Evolutionary conservation across 805 yeast species (phyloP).

Genomic region (Sugiyamaella valdiviana): DNA sequence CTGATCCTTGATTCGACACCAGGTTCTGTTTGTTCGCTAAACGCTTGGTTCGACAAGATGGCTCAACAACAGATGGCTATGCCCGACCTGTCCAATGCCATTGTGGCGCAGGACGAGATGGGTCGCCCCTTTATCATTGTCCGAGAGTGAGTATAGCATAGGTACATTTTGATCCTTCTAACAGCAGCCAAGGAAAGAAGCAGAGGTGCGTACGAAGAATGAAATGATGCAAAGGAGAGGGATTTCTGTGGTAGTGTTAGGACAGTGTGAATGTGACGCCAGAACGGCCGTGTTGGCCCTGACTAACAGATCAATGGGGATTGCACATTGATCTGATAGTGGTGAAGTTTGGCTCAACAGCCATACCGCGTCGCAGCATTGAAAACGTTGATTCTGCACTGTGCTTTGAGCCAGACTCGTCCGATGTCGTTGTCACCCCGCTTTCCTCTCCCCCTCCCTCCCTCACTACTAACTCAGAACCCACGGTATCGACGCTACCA

Average conservation of each 20-base stretch:
- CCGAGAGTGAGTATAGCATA: constrained; percentile 55
- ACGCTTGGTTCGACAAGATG: constrained; percentile 7
- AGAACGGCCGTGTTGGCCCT: too few relatives aligned
- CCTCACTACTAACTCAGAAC: constrained; percentile 41
- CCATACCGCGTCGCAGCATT: too few relatives aligned
- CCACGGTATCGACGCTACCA: constrained; percentile 75
- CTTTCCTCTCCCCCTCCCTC: too few relatives aligned
- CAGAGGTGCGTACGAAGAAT: constrained; percentile 10
- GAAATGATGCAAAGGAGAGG: too few relatives aligned
- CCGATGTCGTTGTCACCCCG: too few relatives aligned
- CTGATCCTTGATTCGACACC: neutral
- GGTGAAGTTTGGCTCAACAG: too few relatives aligned
- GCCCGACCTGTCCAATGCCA: constrained; percentile 97
- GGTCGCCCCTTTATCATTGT: constrained; percentile 98
- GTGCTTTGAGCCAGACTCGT: too few relatives aligned
- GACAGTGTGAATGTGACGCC: too few relatives aligned
- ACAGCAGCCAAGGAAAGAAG: constrained; percentile 12
- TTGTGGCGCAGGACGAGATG: constrained; percentile 98
- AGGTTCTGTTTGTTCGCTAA: neutral
- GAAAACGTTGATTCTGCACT: too few relatives aligned
- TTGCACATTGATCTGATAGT: too few relatives aligned
- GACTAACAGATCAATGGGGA: too few relatives aligned
- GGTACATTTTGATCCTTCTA: neutral
- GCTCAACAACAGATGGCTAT: constrained; percentile 32
- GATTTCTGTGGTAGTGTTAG: too few relatives aligned